These are phyloP conservation scores for Saccharata proteae DNA, from an alignment of 2,329 filamentous ascomycete species.

Conservation along the genomic window DNA sequence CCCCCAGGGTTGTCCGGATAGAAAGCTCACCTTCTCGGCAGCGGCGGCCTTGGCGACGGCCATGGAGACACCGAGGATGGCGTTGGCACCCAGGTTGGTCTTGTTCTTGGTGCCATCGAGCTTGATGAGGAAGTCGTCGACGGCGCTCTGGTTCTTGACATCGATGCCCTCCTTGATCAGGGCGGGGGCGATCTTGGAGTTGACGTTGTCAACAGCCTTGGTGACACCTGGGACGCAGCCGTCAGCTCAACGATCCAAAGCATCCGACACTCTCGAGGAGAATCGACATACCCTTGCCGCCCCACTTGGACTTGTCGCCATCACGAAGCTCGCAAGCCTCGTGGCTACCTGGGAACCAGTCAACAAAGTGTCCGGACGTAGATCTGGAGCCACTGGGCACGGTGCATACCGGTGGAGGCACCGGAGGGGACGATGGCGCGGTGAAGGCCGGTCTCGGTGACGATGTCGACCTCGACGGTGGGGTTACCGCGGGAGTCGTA, in stretches of 20 bases:
- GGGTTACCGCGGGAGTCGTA: conserved; percentile 98
- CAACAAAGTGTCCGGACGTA: conserved; percentile 9
- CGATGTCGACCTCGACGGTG: conserved; percentile 94
- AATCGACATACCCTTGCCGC: conserved; percentile 35
- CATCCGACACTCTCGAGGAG: conserved; percentile 9
- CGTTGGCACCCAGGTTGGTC: conserved; percentile 47
- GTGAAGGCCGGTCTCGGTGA: conserved; percentile 93
- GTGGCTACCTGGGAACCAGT: conserved; percentile 28
- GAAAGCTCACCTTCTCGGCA: conserved; percentile 32
- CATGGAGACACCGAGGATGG: conserved; percentile 49
- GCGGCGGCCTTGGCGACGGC: conserved; percentile 46
- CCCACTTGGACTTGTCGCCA: conserved; percentile 40
- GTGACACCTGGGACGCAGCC: conserved; percentile 32
- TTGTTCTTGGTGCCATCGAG: conserved; percentile 49
- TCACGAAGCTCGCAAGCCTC: conserved; percentile 44
- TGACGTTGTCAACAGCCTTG: conserved; percentile 44
- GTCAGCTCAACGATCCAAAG: too few species aligned
- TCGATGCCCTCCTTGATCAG: conserved; percentile 42
- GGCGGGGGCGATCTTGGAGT: conserved; percentile 41
- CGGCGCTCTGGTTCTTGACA: conserved; percentile 42
- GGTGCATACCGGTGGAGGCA: conserved; percentile 73
- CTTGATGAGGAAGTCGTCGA: conserved; percentile 41
- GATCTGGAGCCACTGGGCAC: too few species aligned
- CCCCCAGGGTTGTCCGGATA: too few species aligned
- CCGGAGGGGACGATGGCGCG: conserved; percentile 95